These are phyloP conservation scores for Vaccinium corymbosum DNA, from an alignment of 148 eudicot species.

Conservation along the genomic window DNA sequence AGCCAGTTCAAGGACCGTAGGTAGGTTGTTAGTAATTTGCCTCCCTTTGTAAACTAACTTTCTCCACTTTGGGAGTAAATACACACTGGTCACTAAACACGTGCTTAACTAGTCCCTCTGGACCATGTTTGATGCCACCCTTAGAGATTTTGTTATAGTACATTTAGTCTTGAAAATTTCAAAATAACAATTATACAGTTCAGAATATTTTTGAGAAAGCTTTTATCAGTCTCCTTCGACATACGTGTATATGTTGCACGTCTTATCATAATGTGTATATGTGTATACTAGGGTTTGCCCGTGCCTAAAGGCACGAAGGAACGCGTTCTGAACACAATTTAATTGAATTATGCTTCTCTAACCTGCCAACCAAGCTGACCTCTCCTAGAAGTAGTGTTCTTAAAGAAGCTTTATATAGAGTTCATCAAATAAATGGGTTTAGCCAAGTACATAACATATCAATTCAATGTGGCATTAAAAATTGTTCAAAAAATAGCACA, in stretches of 20 bases:
- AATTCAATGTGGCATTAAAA: no score
- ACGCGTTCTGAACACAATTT: no score
- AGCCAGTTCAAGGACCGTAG: constrained; percentile 96
- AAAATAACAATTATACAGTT: not conserved
- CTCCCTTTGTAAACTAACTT: not conserved
- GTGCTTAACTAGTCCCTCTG: constrained; percentile 7
- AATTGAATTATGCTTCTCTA: no score
- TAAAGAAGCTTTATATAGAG: no score
- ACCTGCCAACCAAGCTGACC: no score
- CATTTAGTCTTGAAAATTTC: not conserved
- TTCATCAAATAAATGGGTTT: no score
- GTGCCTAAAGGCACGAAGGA: no score
- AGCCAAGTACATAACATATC: no score
- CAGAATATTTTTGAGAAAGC: not conserved
- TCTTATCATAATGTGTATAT: not conserved
- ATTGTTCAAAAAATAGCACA: no score
- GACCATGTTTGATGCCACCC: not conserved
- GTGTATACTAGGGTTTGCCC: no score
- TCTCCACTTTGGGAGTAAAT: not conserved
- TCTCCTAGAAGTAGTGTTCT: no score
- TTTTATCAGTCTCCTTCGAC: not conserved
- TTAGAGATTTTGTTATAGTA: not conserved
- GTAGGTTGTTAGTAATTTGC: constrained; percentile 25
- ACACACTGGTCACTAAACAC: not conserved
- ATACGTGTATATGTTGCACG: not conserved